Base-by-base conservation (phyloP, 768 basidiomycete genomes). In the Rossbeevera mucosa region DNA sequence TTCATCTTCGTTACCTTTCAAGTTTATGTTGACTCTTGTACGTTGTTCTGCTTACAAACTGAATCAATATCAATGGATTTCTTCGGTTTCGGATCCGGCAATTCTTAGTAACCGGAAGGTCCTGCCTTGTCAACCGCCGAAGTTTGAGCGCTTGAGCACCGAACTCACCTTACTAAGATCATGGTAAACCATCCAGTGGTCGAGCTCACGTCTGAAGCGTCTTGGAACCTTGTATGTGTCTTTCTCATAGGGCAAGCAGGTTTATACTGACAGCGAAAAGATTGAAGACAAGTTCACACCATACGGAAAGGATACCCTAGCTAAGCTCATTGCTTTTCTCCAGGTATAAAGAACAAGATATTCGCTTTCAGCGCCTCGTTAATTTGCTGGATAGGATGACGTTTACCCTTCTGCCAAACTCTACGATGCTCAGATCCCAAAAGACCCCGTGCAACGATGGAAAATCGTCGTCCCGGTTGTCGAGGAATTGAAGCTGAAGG, bases 231-330 rank as follows among this genome's bases (percentile, higher is more conserved):
- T 77, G 91, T 92, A 55, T 26, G 79, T 72, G 33, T 50, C 9
- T 44, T 26, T 16, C 21, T 28, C 38, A 13, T 25, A 11, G 3
- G 43, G 40, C 14, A 16, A 21, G 13, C 36, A 38, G 24, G 44
- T 22, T 18, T 42, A 45, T 24, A 21, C 54, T 62, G 18, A 62
- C 51, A 33, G 2, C 52, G 28, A 13, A 21, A 48, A 92, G 90
- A 73, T 94, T 53, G 89, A 95, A 74, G 86, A 91, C 78, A 94
- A 91, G 74, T 91, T 98, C 79, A 91, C 92, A 6, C 81, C 86
- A 7, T 89, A 80, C 61, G 96, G 86, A 20, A 94, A 93, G 71
- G 86, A 93, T 61, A 88, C 82, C 5, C 76, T 99, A 33, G 79
- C 82, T 31, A 93, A 86, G 62, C 80, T 99, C 46, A 80, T 95